Percentiles rank a stretch among this genome's conserved stretches.
These are phyloP conservation scores for Hortiboletus flavorubellus DNA, from an alignment of 768 basidiomycete species.

Conservation along the genomic window DNA sequence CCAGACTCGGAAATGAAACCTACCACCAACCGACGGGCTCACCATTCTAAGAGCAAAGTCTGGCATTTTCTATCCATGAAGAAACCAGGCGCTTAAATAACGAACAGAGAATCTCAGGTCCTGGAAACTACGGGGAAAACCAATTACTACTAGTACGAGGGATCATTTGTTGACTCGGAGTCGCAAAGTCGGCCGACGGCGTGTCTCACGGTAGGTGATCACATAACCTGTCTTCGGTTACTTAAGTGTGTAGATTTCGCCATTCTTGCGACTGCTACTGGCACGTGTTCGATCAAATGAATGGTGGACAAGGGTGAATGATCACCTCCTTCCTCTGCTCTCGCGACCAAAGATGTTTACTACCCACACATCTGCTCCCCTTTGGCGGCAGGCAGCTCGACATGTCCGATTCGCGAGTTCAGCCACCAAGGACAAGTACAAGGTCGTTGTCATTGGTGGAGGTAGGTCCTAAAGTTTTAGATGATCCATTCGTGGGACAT, in stretches of 20 bases:
- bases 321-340: not conserved
- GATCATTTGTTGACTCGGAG: no score
- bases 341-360: constrained; percentile 3
- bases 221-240: not conserved
- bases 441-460: constrained; percentile 83
- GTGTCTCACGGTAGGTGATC: not conserved
- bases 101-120: not conserved
- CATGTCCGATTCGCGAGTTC: constrained; percentile 25
- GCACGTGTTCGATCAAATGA: constrained; percentile 1
- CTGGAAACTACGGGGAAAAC: not conserved
- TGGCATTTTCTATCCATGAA: constrained; percentile 64
- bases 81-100: constrained; percentile 46
- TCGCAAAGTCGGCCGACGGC: not conserved
- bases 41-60: constrained; percentile 70
- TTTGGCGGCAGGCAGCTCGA: constrained; percentile 5
- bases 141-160: not conserved
- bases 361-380: constrained; percentile 1
- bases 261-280: constrained; percentile 12
- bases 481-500: not conserved
- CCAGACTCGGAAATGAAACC: no score
- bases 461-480: constrained; percentile 44
- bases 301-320: not conserved
- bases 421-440: constrained; percentile 54
- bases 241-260: constrained; percentile 4
- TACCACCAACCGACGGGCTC: not conserved